Evolutionary conservation across 1,284 basidiomycete species (phyloP).

Genomic region (Cryptococcus hybrid): DNA sequence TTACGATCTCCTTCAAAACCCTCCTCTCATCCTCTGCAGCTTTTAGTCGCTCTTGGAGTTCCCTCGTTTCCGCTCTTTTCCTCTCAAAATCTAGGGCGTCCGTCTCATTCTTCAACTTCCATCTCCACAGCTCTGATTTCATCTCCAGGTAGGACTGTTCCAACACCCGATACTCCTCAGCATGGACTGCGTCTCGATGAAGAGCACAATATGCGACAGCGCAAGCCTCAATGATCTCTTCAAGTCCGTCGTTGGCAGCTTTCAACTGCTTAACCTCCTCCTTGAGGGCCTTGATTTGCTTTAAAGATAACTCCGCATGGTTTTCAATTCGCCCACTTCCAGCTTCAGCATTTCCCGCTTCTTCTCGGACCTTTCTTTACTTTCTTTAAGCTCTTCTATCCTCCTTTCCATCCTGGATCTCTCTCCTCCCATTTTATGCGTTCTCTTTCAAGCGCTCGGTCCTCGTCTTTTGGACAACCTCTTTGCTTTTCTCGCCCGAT

Average conservation of each 20-base stretch:
- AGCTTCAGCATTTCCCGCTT: background rate
- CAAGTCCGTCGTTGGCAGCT: conserved; percentile 16
- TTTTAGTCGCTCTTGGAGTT: conserved; percentile 1
- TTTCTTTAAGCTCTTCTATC: background rate
- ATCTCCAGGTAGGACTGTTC: background rate
- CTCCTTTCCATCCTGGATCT: conserved; percentile 2
- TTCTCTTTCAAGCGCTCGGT: conserved; percentile 2
- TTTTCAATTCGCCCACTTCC: background rate
- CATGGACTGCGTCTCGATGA: conserved; percentile 4
- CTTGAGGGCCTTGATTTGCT: conserved; percentile 1
- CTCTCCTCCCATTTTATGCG: conserved; percentile 3
- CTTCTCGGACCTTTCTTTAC: background rate
- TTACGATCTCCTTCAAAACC: background rate
- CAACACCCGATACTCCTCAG: conserved; percentile 1
- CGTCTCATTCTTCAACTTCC: conserved; percentile 4
- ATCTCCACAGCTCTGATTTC: background rate
- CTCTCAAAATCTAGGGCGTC: background rate
- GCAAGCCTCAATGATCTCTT: conserved; percentile 4
- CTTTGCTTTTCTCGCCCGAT: background rate
- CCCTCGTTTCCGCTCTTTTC: background rate
- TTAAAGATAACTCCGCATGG: background rate
- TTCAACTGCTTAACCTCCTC: background rate
- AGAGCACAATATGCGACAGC: conserved; percentile 8
- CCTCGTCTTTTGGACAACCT: background rate
- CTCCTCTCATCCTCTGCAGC: background rate